These are phyloP conservation scores for Aspergillus versicolor DNA, from an alignment of 2,329 filamentous ascomycete genomes.

Conservation along the genomic window DNA sequence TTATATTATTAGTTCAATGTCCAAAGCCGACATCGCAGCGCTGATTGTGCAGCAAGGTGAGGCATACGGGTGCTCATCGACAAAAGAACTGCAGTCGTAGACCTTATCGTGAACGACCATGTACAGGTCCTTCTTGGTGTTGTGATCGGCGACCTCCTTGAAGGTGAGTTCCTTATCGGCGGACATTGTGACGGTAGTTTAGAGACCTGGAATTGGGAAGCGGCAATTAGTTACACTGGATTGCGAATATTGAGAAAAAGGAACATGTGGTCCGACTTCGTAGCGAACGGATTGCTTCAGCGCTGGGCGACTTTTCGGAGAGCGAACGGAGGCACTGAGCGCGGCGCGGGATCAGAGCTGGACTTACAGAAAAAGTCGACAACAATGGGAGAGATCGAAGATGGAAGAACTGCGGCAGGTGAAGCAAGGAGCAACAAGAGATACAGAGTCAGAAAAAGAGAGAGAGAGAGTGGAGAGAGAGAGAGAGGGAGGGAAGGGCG, in stretches of 20 bases:
- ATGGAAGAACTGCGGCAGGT: neutral
- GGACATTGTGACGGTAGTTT: constrained; percentile 43
- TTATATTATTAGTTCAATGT: constrained; percentile 1
- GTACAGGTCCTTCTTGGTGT: constrained; percentile 88
- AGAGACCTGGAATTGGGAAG: neutral
- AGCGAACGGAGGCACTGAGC: neutral
- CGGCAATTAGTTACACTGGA: constrained; percentile 6
- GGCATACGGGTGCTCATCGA: constrained; percentile 92
- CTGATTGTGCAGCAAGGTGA: neutral
- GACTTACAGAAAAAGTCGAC: constrained; percentile 3
- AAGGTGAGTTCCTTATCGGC: constrained; percentile 67
- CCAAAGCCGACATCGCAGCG: neutral
- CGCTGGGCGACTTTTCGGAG: neutral
- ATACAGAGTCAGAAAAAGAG: constrained; percentile 5
- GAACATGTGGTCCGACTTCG: neutral
- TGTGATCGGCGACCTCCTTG: constrained; percentile 79
- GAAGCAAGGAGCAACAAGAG: constrained; percentile 3
- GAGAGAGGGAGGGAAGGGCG: constrained; percentile 13
- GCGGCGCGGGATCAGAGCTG: neutral
- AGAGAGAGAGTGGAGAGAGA: constrained; percentile 6
- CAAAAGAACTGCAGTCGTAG: constrained; percentile 84
- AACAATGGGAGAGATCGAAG: neutral
- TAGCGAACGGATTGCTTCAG: neutral
- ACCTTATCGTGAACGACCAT: constrained; percentile 95
- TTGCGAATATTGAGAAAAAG: neutral